A percentile compares a stretch with the other conserved stretches of the same genome.
Evolutionary conservation across 495 filamentous ascomycete genomes (phyloP).

Genomic region (Penicillium pancosmium): DNA sequence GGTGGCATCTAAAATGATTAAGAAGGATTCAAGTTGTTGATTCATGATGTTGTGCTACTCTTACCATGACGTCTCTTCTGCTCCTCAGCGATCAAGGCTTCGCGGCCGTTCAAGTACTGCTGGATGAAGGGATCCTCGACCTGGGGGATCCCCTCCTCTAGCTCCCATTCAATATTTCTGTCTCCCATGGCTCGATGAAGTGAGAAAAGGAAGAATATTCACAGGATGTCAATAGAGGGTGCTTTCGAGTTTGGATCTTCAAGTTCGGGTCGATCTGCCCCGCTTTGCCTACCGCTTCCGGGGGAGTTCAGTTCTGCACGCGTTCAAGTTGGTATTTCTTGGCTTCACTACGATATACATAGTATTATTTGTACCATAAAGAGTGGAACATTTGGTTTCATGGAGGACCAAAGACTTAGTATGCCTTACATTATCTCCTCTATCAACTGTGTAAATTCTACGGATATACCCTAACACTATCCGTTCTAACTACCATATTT

Average conservation of each 20-base stretch:
- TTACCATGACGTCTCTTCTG: slow-evolving; percentile 79
- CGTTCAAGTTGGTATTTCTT: background rate
- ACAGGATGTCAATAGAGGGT: background rate
- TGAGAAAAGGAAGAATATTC: background rate
- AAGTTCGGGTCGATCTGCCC: background rate
- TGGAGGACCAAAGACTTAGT: too few relatives aligned
- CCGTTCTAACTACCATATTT: too few relatives aligned
- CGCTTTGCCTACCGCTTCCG: slow-evolving; percentile 14
- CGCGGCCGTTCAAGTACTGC: slow-evolving; percentile 75
- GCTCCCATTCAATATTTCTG: slow-evolving; percentile 46
- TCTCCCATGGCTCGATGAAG: slow-evolving; percentile 19
- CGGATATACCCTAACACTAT: too few relatives aligned
- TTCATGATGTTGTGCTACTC: slow-evolving; percentile 13
- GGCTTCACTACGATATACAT: too few relatives aligned
- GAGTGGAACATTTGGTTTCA: background rate
- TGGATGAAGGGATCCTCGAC: slow-evolving; percentile 74
- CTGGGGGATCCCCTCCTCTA: slow-evolving; percentile 54
- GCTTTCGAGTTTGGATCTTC: background rate
- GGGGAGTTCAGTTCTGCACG: background rate
- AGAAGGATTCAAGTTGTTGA: background rate
- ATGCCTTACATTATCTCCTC: too few relatives aligned
- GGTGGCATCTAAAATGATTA: slow-evolving; percentile 33
- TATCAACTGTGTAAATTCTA: too few relatives aligned
- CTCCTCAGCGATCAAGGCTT: slow-evolving; percentile 77
- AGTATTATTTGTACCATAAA: too few relatives aligned